Conservation (phyloP, 106 monocot genomes). For the Dactylorhiza incarnata region DNA sequence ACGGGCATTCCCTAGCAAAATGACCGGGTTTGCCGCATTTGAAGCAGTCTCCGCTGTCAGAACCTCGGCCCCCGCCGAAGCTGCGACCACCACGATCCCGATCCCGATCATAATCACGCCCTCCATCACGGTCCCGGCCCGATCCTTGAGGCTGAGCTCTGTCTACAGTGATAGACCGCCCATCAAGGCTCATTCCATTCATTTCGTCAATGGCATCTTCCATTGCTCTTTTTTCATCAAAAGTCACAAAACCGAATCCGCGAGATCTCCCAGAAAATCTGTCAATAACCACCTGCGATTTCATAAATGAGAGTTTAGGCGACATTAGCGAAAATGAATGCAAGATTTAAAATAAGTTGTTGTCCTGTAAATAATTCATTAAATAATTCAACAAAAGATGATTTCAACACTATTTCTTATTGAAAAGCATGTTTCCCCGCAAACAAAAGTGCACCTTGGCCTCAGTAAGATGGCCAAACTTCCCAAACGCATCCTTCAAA, state of each 20-base stretch:
- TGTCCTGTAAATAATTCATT: no score
- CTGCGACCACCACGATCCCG: conserved; percentile 33
- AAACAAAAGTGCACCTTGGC: conserved; percentile 54
- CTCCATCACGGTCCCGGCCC: conserved; percentile 49
- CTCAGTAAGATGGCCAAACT: conserved; percentile 79
- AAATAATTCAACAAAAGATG: no score
- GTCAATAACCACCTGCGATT: conserved; percentile 58
- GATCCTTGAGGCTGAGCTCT: conserved; percentile 76
- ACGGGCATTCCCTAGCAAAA: conserved; percentile 94
- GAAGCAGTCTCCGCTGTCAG: conserved; percentile 64
- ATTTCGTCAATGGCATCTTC: conserved; percentile 86
- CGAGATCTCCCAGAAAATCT: conserved; percentile 78
- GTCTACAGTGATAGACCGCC: conserved; percentile 57
- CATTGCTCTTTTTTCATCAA: conserved; percentile 57
- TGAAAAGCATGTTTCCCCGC: not conserved
- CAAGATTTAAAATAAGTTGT: no score
- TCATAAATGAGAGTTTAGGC: no score
- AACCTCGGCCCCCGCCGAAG: conserved; percentile 18
- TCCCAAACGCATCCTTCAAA: conserved; percentile 80
- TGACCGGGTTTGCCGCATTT: conserved; percentile 96
- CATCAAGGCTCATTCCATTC: conserved; percentile 94
- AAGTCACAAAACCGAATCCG: conserved; percentile 85
- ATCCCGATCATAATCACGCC: conserved; percentile 50
- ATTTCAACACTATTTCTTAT: no score
- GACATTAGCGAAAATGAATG: no score